Percentiles rank a stretch among this genome's conserved stretches.
Evolutionary conservation across 495 filamentous ascomycete genomes (phyloP).

Genomic region (Platismatia glauca): DNA sequence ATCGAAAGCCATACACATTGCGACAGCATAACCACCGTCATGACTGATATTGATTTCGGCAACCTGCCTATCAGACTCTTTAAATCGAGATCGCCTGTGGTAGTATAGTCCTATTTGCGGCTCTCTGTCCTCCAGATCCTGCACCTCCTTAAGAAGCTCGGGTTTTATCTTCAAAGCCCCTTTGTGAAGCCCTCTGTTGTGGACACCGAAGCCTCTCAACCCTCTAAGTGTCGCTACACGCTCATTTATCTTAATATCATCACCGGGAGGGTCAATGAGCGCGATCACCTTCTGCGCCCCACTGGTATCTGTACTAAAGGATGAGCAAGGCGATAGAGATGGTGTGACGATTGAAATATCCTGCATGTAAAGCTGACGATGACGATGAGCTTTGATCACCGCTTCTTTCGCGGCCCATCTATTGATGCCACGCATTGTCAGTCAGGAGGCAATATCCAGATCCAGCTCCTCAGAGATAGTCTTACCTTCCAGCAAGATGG

Average conservation of each 20-base stretch:
- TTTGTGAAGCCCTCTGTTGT: slow-evolving; percentile 1
- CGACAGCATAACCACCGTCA: slow-evolving; percentile 52
- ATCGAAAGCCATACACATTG: slow-evolving; percentile 27
- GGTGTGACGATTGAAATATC: slow-evolving; percentile 36
- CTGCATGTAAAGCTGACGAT: slow-evolving; percentile 35
- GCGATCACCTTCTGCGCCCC: slow-evolving; percentile 9
- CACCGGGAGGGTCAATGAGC: slow-evolving; percentile 20
- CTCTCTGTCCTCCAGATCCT: not conserved
- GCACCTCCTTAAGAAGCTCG: not conserved
- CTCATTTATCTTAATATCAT: slow-evolving; percentile 12
- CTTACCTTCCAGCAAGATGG: slow-evolving; percentile 46
- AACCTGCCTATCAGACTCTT: slow-evolving; percentile 18
- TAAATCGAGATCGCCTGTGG: slow-evolving; percentile 14
- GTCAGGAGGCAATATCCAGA: slow-evolving; percentile 12
- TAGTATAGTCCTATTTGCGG: not conserved
- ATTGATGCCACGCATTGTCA: not conserved
- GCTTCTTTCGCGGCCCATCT: slow-evolving; percentile 61
- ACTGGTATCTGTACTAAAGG: not conserved
- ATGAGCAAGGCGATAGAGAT: not conserved
- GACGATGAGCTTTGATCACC: slow-evolving; percentile 48
- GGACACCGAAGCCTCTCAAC: slow-evolving; percentile 10
- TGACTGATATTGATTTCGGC: slow-evolving; percentile 40
- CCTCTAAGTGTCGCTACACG: slow-evolving; percentile 12
- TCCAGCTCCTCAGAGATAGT: not conserved
- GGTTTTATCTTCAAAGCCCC: not conserved